phyloP scores from a whole-genome alignment of 202 grass and related monocot genomes.

The Schoenoplectus triqueter region DNA sequence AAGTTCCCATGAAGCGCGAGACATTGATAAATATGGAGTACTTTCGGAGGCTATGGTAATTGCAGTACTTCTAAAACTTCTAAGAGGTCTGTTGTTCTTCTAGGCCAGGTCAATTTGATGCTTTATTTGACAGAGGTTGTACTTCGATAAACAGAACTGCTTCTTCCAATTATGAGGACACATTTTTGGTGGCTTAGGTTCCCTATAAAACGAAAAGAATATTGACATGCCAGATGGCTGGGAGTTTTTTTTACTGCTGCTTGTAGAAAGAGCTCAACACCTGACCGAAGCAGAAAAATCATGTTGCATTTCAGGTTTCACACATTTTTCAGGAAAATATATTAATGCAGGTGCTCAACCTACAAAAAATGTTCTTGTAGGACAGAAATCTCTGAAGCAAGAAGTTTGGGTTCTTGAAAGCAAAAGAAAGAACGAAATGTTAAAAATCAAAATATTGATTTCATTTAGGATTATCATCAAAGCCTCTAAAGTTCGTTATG shows the following conservation, averaged over 20 bases:
- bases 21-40: neutral
- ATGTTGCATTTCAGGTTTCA: neutral
- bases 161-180: neutral
- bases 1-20: neutral
- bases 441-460: too few species aligned
- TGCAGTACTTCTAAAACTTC: neutral
- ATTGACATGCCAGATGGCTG: neutral
- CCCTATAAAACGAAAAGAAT: neutral
- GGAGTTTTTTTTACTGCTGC: neutral
- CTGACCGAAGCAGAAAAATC: neutral
- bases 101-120: neutral
- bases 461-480: too few species aligned
- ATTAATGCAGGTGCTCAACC: neutral
- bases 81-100: neutral
- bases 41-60: neutral
- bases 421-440: too few species aligned
- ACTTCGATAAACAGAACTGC: neutral
- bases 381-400: too few species aligned
- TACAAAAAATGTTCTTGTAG: too few species aligned
- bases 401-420: too few species aligned
- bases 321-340: neutral
- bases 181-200: neutral
- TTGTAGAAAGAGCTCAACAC: slow-evolving; percentile 3
- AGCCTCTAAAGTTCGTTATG: too few species aligned
- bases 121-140: neutral